phyloP scores from a whole-genome alignment of 805 yeast species.

The Phaffomyces antillensis region DNA sequence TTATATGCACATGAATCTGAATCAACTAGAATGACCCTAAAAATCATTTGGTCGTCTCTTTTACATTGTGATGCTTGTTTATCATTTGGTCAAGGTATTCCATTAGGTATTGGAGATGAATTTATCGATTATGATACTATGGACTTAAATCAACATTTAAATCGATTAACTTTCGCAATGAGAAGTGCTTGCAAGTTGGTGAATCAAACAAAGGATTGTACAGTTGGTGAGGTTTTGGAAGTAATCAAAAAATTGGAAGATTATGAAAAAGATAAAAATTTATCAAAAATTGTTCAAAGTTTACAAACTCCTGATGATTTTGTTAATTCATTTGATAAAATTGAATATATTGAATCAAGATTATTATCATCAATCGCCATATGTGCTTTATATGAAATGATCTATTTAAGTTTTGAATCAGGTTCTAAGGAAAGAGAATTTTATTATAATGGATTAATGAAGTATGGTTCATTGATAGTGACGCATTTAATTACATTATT shows the following conservation, averaged over 20 bases:
- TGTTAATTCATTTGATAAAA: constrained; percentile 1
- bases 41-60: constrained; percentile 15
- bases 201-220: constrained; percentile 4
- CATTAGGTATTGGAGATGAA: constrained; percentile 16
- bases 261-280: constrained; percentile 9
- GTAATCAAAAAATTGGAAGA: constrained; percentile 13
- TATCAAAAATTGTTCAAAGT: constrained; percentile 8
- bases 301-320: constrained; percentile 4
- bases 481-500: constrained; percentile 19
- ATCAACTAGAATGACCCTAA: constrained; percentile 2
- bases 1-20: constrained; percentile 9
- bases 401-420: constrained; percentile 8
- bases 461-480: constrained; percentile 16
- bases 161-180: constrained; percentile 3
- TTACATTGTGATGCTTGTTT: constrained; percentile 13
- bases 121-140: constrained; percentile 3
- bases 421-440: constrained; percentile 8
- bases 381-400: constrained; percentile 15
- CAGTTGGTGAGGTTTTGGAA: constrained; percentile 9
- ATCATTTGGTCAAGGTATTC: constrained; percentile 18
- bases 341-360: constrained; percentile 5
- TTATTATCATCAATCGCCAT: constrained; percentile 8
- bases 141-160: not conserved
- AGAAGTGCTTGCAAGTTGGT: constrained; percentile 11
- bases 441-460: constrained; percentile 14